These are phyloP conservation scores for Xylariaceae sp. DNA, from an alignment of 2,329 filamentous ascomycete genomes.

Conservation along the genomic window DNA sequence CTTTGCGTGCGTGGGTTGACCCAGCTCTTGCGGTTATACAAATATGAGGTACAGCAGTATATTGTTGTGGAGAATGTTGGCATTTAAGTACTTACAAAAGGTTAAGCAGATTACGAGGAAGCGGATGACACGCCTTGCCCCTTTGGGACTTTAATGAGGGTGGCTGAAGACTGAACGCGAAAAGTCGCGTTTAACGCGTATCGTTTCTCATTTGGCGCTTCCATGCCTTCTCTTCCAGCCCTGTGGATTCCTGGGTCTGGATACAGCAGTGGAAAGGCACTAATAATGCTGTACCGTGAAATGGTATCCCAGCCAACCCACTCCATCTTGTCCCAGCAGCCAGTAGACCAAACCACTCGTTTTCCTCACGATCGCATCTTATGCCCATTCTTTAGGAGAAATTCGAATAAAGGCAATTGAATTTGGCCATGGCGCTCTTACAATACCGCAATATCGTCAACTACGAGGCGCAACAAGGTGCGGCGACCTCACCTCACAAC, in stretches of 20 bases:
- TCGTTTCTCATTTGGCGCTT: conserved; percentile 12
- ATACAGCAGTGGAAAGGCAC: no score
- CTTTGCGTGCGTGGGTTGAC: background rate
- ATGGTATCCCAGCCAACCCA: no score
- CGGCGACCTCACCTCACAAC: conserved; percentile 29
- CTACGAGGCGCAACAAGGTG: conserved; percentile 81
- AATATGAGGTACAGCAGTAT: no score
- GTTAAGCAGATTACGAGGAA: no score
- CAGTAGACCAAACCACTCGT: no score
- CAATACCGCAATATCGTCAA: conserved; percentile 74
- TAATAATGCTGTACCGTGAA: no score
- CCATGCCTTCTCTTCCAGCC: conserved; percentile 16
- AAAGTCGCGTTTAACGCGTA: conserved; percentile 25
- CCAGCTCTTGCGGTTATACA: no score
- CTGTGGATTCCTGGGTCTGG: no score
- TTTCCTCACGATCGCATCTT: no score
- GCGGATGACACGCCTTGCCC: background rate
- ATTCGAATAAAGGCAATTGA: no score
- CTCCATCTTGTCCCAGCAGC: no score
- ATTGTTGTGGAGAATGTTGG: background rate
- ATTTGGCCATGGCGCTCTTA: conserved; percentile 70
- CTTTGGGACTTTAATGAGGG: conserved; percentile 17
- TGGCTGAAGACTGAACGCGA: conserved; percentile 25
- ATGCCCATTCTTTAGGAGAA: no score
- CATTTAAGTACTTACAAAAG: background rate